Percentiles rank a stretch among this genome's conserved stretches.
These are phyloP conservation scores for Serendipita sp. DNA, from an alignment of 768 basidiomycete species.

Conservation along the genomic window DNA sequence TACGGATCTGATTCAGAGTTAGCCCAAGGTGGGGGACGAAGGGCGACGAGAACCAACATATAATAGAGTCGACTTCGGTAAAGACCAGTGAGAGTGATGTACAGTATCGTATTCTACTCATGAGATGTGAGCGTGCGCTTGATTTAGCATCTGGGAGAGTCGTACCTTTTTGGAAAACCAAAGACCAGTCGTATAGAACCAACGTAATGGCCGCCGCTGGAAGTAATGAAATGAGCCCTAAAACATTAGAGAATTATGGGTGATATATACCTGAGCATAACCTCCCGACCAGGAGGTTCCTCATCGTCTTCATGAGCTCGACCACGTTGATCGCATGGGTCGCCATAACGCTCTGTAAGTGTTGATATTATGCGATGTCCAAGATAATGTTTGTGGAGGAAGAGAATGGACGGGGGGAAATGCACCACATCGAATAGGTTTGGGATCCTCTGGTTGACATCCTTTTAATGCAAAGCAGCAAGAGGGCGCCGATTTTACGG, in stretches of 20 bases:
- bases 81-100: background rate
- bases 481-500: too few species aligned
- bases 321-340: too few species aligned
- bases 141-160: background rate
- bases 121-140: background rate
- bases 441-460: too few species aligned
- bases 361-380: too few species aligned
- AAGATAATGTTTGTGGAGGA: too few species aligned
- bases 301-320: background rate
- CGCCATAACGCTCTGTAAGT: too few species aligned
- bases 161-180: background rate
- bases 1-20: background rate
- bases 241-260: background rate
- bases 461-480: too few species aligned
- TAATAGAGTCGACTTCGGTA: background rate
- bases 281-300: background rate
- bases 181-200: background rate
- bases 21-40: background rate
- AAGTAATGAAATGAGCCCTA: too few species aligned
- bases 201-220: background rate
- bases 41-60: background rate
- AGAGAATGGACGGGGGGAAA: too few species aligned
- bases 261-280: background rate
- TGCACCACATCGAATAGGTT: too few species aligned
- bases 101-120: background rate